These are phyloP conservation scores for Rugonectria rugulosa DNA, from an alignment of 2,329 filamentous ascomycete genomes.

Conservation along the genomic window DNA sequence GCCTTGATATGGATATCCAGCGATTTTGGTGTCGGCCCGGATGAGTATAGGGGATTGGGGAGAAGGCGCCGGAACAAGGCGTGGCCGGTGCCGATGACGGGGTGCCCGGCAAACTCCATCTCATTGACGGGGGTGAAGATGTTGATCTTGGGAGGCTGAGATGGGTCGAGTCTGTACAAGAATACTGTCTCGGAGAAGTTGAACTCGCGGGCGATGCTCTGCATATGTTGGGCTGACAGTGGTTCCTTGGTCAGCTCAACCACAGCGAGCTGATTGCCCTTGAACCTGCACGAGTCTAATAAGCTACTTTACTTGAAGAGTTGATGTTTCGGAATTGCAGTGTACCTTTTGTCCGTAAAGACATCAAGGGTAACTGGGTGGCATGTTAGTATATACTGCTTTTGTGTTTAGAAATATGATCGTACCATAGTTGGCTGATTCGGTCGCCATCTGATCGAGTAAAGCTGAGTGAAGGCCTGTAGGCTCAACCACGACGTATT, in stretches of 20 bases:
- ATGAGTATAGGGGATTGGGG: not conserved
- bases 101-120: slow-evolving; percentile 28
- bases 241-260: slow-evolving; percentile 7
- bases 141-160: slow-evolving; percentile 4
- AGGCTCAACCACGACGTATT: too few relatives aligned
- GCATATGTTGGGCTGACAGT: slow-evolving; percentile 11
- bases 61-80: slow-evolving; percentile 19
- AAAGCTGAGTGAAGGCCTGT: too few relatives aligned
- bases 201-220: slow-evolving; percentile 23
- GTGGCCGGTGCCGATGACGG: slow-evolving; percentile 24
- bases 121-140: slow-evolving; percentile 27
- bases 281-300: not conserved
- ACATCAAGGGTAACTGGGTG: slow-evolving; percentile 10
- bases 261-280: slow-evolving; percentile 25
- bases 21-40: not conserved
- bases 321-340: not conserved
- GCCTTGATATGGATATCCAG: slow-evolving; percentile 11
- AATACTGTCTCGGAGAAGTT: slow-evolving; percentile 27
- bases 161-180: not conserved
- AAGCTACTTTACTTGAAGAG: not conserved
- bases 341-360: slow-evolving; percentile 8
- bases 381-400: not conserved
- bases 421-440: not conserved
- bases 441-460: too few relatives aligned
- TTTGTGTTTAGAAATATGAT: too few relatives aligned